phyloP scores from a whole-genome alignment of 495 filamentous ascomycete genomes.

The Chaetomium tenue region DNA sequence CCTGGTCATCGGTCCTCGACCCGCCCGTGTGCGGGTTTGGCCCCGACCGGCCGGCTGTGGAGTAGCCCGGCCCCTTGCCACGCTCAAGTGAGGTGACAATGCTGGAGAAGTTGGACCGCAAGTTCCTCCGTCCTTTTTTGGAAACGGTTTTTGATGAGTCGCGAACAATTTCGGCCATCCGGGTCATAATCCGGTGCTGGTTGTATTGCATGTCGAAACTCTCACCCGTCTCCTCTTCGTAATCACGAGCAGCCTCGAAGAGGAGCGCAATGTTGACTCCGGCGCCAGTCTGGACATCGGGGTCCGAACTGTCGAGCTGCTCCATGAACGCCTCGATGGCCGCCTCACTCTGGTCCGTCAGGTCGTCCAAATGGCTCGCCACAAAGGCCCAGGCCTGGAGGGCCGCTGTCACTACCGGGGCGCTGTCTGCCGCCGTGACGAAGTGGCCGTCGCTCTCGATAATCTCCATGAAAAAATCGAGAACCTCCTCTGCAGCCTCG shows the following conservation, averaged over 20 bases:
- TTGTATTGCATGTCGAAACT: conserved; percentile 44
- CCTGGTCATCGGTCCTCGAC: conserved; percentile 65
- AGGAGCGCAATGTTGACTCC: conserved; percentile 88
- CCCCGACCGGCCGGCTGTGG: conserved; percentile 41
- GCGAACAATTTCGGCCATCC: conserved; percentile 50
- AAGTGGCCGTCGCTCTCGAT: conserved; percentile 77
- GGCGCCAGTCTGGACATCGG: conserved; percentile 77
- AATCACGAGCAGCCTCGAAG: conserved; percentile 73
- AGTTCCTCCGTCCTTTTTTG: conserved; percentile 72
- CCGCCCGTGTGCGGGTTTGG: conserved; percentile 45
- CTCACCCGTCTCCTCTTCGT: conserved; percentile 62
- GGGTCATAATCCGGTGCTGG: conserved; percentile 60
- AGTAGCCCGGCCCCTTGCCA: conserved; percentile 49
- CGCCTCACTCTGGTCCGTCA: conserved; percentile 68
- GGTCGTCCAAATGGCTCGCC: conserved; percentile 76
- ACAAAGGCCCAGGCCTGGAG: conserved; percentile 87
- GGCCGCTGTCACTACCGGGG: conserved; percentile 75
- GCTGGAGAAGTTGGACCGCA: conserved; percentile 76
- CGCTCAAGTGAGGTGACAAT: conserved; percentile 83
- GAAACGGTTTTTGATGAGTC: conserved; percentile 69
- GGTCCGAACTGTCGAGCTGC: conserved; percentile 76
- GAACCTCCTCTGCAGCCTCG: conserved; percentile 67
- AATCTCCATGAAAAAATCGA: conserved; percentile 83
- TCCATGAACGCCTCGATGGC: conserved; percentile 86
- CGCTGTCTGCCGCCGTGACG: conserved; percentile 71